Conservation (phyloP, 805 yeast species). For the Pachysolen tannophilus region DNA sequence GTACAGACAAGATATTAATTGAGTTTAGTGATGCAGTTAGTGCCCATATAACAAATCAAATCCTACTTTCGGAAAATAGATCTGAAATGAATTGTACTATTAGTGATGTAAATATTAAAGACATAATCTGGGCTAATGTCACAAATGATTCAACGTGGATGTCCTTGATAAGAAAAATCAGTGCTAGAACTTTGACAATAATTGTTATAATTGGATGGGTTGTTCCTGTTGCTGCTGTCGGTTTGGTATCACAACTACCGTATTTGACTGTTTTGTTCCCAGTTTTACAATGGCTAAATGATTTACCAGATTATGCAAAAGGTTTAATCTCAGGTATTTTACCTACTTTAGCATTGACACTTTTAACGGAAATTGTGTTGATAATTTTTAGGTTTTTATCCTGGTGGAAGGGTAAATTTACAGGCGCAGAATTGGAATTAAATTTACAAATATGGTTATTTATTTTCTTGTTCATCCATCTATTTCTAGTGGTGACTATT, state of each 20-base stretch:
- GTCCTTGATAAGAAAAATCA: constrained; percentile 27
- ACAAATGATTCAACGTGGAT: constrained; percentile 27
- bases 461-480: constrained; percentile 70
- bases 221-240: constrained; percentile 75
- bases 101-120: constrained; percentile 54
- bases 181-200: constrained; percentile 39
- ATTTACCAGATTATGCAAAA: constrained; percentile 43
- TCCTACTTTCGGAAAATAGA: constrained; percentile 35
- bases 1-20: constrained; percentile 41
- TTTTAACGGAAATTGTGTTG: constrained; percentile 58
- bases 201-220: constrained; percentile 57
- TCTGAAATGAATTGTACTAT: constrained; percentile 35
- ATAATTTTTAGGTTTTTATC: constrained; percentile 47
- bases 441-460: constrained; percentile 75
- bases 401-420: constrained; percentile 45
- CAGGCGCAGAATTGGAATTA: constrained; percentile 57
- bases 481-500: constrained; percentile 76
- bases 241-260: constrained; percentile 68
- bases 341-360: constrained; percentile 59
- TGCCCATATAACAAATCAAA: constrained; percentile 59
- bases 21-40: constrained; percentile 49
- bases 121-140: constrained; percentile 66
- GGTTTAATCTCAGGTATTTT: constrained; percentile 52
- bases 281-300: constrained; percentile 43
- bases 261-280: constrained; percentile 57